Base-by-base conservation (phyloP, 257 asterid genomes). In the Orobanche coerulescens region DNA sequence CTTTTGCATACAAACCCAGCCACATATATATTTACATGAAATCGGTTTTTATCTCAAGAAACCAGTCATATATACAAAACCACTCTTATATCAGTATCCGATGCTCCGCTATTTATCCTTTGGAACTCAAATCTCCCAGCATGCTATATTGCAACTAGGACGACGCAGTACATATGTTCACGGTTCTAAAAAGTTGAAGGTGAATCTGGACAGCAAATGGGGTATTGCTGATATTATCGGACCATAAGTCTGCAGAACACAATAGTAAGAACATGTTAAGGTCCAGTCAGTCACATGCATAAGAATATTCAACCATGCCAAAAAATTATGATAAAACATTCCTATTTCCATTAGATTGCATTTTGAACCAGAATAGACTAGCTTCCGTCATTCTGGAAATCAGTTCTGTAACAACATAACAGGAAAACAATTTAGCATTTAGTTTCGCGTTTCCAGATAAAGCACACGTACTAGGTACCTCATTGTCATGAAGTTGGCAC, bases 151-250 rank as follows among this genome's bases (percentile, higher is more conserved):
- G 36, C 25, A 1, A 13, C 5, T 0, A 5, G 19, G 44, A 7
- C 6, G 61, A 8, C n/a, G n/a, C n/a, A 25, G 37, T 18, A 11
- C 28, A 30, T 6, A 36, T 1, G 20, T 31, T 73, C 69, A 60
- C 5, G 75, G 63, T 30, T 84, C 87, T 43, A 84, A 54, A 4
- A 65, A 59, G 79, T 84, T 86, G 86, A 84, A 79, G 56, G 95
- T 75, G 79, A 79, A 84, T 65, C 74, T 86, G 23, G 98, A 92
- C 37, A 86, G 85, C 79, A 92, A 83, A 72, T 71, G 91, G 8
- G 98, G 97, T 20, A 83, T 74, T 40, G 83, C 91, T 8, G 95
- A 78, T 71, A 88, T 72, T 56, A 82, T 63, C 16, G 83, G 78
- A 39, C 96, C 95, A 47, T 88, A 92, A 1, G 78, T 75, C 96